Evolutionary conservation across 2,329 filamentous ascomycete species (phyloP).

Genomic region (Hirsutella thompsonii): DNA sequence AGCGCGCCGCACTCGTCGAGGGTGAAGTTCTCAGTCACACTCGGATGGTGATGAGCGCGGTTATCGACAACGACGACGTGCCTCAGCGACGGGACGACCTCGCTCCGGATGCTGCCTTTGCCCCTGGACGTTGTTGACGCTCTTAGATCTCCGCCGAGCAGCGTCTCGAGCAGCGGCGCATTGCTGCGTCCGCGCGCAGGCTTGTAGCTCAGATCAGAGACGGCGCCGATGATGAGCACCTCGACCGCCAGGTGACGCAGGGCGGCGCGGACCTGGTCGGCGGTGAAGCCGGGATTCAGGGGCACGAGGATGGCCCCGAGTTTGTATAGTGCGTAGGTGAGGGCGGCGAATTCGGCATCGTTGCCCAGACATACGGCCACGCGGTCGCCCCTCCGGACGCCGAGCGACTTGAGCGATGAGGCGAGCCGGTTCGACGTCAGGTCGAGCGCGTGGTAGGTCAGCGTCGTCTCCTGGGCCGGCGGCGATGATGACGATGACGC

Average conservation of each 20-base stretch:
- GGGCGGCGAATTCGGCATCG: conserved; percentile 66
- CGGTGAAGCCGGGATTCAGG: conserved; percentile 81
- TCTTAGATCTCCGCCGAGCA: conserved; percentile 22
- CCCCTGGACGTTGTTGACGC: conserved; percentile 29
- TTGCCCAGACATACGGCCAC: conserved; percentile 84
- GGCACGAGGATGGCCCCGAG: conserved; percentile 91
- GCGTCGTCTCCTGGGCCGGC: conserved; percentile 39
- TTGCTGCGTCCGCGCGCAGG: conserved; percentile 42
- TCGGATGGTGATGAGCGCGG: conserved; percentile 31
- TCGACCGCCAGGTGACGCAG: conserved; percentile 61
- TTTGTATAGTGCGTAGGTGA: conserved; percentile 87
- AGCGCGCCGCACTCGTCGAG: conserved; percentile 27
- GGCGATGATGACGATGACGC: neutral
- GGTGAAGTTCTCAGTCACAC: conserved; percentile 29
- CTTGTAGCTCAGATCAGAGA: conserved; percentile 68
- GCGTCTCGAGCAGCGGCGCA: conserved; percentile 29
- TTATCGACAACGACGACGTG: conserved; percentile 73
- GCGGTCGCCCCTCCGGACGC: conserved; percentile 55
- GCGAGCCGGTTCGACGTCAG: conserved; percentile 57
- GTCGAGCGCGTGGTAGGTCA: conserved; percentile 70
- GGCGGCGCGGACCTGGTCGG: conserved; percentile 63
- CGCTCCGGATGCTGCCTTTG: conserved; percentile 18
- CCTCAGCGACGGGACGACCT: conserved; percentile 53
- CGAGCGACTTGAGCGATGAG: conserved; percentile 71
- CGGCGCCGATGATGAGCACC: conserved; percentile 72